Base-by-base conservation (phyloP, 169 alveolate species). In the Plasmodium vinckei region DNA sequence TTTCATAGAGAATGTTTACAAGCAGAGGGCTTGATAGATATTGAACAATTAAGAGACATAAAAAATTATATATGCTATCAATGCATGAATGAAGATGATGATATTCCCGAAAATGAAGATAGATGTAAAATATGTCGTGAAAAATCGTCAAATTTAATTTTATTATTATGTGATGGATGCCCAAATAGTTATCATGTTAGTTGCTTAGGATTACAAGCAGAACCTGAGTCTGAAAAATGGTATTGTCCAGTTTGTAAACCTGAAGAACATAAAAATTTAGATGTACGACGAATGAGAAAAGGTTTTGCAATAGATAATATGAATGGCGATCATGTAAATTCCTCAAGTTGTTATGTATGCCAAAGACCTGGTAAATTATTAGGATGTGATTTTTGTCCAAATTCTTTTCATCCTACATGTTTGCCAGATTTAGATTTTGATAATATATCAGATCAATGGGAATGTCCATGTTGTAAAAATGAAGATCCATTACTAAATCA, bases 141-240 rank as follows among this genome's bases (percentile, higher is more conserved):
- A 57, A 84, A 94, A 33, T 94, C 95, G 27, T 89, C 93, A 27
- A 91, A 94, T 13, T 92, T 94, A 46, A 73, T 94, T 44, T 89
- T 96, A 77, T 93, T 96, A 51, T 87, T 95, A 86, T 96, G 98
- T 56, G 98, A 96, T 87, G 98, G 98, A 56, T 96, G 98, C n/a
- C 98, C 98, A 6, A 95, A 95, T 92, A 93, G 97, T 63, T 95
- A 95, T 61, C 98, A 96, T 87, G 92, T 94, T 25, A 87, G 94
- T 13, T 96, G 98, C 86, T 89, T 96, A 61, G 95, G 96, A 10
- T 92, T 95, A 44, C 94, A 79, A 15, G 96, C 94, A 27, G 97
- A 94, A 57, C 97, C 97, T 0, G 97, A 95, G 57, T 88, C 94
- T 1, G 97, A 95, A 73, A 95, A 93, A 88, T 95, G 98, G 97